Conservation (phyloP, 1,139 yeast genomes). For the Geotrichum europaeum region DNA sequence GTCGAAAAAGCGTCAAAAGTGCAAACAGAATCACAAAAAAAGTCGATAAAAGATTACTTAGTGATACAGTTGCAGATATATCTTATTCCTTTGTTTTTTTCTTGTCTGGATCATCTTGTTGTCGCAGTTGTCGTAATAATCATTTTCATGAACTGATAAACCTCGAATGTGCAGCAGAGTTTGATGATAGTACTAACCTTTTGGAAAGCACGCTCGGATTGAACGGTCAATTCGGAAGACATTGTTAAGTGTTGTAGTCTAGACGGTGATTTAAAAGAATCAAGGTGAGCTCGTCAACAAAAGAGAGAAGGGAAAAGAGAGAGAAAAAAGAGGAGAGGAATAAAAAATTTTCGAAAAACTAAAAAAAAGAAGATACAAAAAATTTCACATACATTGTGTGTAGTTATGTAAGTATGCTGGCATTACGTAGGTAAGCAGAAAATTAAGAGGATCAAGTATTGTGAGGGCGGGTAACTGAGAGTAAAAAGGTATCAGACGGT, state of each 20-base stretch:
- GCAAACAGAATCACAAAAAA: not conserved
- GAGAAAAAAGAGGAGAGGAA: not conserved
- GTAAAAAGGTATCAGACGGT: not conserved
- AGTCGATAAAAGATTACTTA: not conserved
- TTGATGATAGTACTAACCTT: conserved; percentile 48
- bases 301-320: conserved; percentile 9
- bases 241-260: conserved; percentile 42
- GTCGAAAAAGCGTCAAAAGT: not conserved
- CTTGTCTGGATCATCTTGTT: not conserved
- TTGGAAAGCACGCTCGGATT: conserved; percentile 99
- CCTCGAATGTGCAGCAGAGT: not conserved
- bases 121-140: not conserved
- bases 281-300: conserved; percentile 1
- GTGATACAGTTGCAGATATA: not conserved
- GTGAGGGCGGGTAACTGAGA: not conserved
- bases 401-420: not conserved
- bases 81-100: not conserved
- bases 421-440: not conserved
- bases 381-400: not conserved
- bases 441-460: not conserved
- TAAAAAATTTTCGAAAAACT: conserved; percentile 6
- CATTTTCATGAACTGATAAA: not conserved
- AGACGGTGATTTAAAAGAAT: conserved; percentile 6
- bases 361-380: not conserved
- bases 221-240: conserved; percentile 99